phyloP scores from a whole-genome alignment of 2,329 filamentous ascomycete species.

The Aspergillus jensenii region DNA sequence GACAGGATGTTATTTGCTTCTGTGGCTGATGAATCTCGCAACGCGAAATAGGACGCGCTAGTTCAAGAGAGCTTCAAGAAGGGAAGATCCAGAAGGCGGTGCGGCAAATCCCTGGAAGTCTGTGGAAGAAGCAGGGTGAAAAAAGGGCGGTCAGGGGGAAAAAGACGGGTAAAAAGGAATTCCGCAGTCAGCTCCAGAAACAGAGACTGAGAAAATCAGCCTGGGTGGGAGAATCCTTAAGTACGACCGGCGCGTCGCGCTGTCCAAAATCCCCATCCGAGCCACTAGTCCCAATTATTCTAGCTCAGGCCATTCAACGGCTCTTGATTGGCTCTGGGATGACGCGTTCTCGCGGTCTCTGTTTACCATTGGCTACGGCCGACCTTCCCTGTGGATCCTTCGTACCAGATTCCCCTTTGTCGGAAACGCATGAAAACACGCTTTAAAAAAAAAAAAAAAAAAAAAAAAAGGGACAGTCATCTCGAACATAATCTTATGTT shows the following conservation, averaged over 20 bases:
- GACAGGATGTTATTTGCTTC: slow-evolving; percentile 12
- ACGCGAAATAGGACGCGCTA: slow-evolving; percentile 25
- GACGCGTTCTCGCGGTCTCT: slow-evolving; percentile 23
- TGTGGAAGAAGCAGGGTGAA: slow-evolving; percentile 2
- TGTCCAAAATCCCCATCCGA: slow-evolving; percentile 32
- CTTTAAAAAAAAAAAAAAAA: slow-evolving; percentile 6
- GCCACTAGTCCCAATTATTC: slow-evolving; percentile 34
- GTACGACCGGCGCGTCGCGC: slow-evolving; percentile 37
- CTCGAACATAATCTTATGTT: background rate
- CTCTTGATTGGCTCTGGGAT: slow-evolving; percentile 30
- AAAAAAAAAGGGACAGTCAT: slow-evolving; percentile 8
- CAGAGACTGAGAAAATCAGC: slow-evolving; percentile 38
- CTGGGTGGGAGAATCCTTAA: slow-evolving; percentile 45
- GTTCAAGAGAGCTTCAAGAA: slow-evolving; percentile 9
- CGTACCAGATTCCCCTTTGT: slow-evolving; percentile 24
- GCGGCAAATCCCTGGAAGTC: slow-evolving; percentile 1
- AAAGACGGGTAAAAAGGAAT: slow-evolving; percentile 17
- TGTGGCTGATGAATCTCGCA: slow-evolving; percentile 18
- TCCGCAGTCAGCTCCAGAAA: slow-evolving; percentile 36
- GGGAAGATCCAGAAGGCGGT: slow-evolving; percentile 15
- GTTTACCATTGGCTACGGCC: slow-evolving; percentile 24
- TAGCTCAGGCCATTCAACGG: slow-evolving; percentile 31
- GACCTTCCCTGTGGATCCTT: slow-evolving; percentile 17
- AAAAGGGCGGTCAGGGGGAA: slow-evolving; percentile 15
- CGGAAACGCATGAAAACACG: slow-evolving; percentile 19